Base-by-base conservation (phyloP, 169 alveolate species). In the Eimeria sp. region DNA sequence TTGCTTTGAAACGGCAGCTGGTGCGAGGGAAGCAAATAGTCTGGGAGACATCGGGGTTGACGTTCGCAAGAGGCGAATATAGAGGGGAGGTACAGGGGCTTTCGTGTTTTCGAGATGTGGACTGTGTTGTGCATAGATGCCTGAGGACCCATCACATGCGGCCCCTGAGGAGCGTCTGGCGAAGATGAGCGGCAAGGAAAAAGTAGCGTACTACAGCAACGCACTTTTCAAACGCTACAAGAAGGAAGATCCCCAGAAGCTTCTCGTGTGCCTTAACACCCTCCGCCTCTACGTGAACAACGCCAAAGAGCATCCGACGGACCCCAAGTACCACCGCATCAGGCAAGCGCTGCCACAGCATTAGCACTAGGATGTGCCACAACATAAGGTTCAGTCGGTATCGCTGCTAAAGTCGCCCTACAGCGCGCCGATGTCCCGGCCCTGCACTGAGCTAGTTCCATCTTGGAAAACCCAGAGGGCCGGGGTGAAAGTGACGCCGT, bases 171-270 rank as follows among this genome's bases (percentile, higher is more conserved):
- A 87, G 61, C 92, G 96, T 40, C 51, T 92, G 47, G 58, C 89
- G 73, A 92, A 92, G 76, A 92, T 92, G 96, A 92, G 93, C 87
- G 96, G 88, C 65, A 92, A 92, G 65, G 96, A 96, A 75, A 96
- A 96, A 57, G 97, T 97, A 43, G 98, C 97, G 16, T 97, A 89
- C 91, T 97, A 92, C 67, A 96, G 98, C 90, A 97, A 92, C 76
- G 86, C 80, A 70, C 72, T 97, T 89, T 67, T 92, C 67, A 97
- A 96, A 43, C 94, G 95, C 30, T 96, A 96, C 95, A 97, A 72
- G 51, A 91, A 90, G 27, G 96, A 73, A 13, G 97, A 97, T 67
- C 73, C 82, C 65, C 95, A 94, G 18, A 94, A 89, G 67, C 80
- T 97, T 43, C 92, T 89, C 30, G 95, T 80, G 27, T 97, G 98